phyloP scores from a whole-genome alignment of 208 protist genomes.

The Wallacemonas collosoma region DNA sequence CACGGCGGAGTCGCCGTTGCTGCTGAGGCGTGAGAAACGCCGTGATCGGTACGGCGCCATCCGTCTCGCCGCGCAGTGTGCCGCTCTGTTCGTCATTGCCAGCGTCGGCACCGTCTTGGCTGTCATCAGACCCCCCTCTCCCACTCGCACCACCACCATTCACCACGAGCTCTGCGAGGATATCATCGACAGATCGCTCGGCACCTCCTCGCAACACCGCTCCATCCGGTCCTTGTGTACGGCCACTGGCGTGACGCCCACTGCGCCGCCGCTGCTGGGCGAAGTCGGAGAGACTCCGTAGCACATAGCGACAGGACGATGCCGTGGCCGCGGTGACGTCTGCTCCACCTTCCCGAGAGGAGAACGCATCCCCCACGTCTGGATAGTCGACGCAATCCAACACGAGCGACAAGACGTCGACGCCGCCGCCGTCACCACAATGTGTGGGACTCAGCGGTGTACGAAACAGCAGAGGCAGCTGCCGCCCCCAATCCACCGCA shows the following conservation, averaged over 20 bases:
- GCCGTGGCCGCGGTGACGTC: conserved; percentile 37
- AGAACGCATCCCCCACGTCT: background rate
- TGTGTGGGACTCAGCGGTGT: conserved; percentile 69
- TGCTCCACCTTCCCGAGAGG: conserved; percentile 8
- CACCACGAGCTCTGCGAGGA: conserved; percentile 11
- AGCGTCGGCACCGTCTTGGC: no score
- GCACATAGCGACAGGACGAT: conserved; percentile 66
- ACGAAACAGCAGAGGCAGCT: conserved; percentile 77
- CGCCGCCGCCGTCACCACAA: conserved; percentile 24
- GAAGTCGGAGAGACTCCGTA: conserved; percentile 63
- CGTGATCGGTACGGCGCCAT: background rate
- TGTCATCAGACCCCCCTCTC: no score
- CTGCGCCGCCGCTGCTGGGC: conserved; percentile 31
- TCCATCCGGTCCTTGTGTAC: background rate
- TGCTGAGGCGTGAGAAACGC: conserved; percentile 19
- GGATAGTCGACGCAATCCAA: conserved; percentile 74
- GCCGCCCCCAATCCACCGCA: conserved; percentile 54
- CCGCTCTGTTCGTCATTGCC: no score
- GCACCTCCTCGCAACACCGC: background rate
- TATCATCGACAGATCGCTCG: background rate
- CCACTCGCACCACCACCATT: no score
- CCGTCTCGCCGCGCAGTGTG: background rate
- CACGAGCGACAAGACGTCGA: conserved; percentile 80
- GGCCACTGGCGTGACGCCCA: conserved; percentile 10
- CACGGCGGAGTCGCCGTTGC: conserved; percentile 12